Conservation (phyloP, 164 flowering plant species). For the Vitis cinerea region DNA sequence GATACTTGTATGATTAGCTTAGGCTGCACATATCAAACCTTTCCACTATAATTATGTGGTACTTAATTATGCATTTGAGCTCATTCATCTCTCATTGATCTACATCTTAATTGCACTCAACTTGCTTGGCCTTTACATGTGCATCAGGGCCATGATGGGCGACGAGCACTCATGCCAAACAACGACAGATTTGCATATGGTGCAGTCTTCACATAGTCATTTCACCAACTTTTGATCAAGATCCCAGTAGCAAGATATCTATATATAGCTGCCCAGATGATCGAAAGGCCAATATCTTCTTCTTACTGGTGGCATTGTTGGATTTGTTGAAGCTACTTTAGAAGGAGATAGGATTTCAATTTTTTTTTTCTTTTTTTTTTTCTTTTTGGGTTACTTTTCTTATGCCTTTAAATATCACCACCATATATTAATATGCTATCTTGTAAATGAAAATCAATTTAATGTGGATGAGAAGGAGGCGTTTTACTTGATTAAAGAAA, state of each 20-base stretch:
- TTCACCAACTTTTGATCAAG: slow-evolving; percentile 53
- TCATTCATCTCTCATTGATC: too few species aligned
- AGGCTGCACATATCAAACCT: too few species aligned
- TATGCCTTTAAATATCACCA: neutral
- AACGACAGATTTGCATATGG: slow-evolving; percentile 70
- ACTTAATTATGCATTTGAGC: too few species aligned
- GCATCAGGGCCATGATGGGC: slow-evolving; percentile 47
- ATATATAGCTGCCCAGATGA: neutral
- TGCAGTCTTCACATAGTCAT: slow-evolving; percentile 58
- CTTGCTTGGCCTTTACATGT: neutral
- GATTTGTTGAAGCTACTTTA: slow-evolving; percentile 5
- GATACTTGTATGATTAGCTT: too few species aligned
- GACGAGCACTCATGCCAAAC: slow-evolving; percentile 75
- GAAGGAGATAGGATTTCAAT: slow-evolving; percentile 11
- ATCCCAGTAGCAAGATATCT: neutral
- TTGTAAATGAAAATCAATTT: slow-evolving; percentile 23
- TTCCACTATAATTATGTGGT: too few species aligned
- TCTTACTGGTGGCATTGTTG: neutral
- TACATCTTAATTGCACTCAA: too few species aligned
- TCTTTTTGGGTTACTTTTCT: neutral
- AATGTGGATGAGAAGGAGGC: slow-evolving; percentile 10
- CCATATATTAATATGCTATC: slow-evolving; percentile 3
- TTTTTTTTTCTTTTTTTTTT: slow-evolving; percentile 9
- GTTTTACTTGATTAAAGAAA: slow-evolving; percentile 2
- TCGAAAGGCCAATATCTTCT: neutral